Conservation (phyloP, 371 early-diverging fungal species). For the Mortierella sp. region DNA sequence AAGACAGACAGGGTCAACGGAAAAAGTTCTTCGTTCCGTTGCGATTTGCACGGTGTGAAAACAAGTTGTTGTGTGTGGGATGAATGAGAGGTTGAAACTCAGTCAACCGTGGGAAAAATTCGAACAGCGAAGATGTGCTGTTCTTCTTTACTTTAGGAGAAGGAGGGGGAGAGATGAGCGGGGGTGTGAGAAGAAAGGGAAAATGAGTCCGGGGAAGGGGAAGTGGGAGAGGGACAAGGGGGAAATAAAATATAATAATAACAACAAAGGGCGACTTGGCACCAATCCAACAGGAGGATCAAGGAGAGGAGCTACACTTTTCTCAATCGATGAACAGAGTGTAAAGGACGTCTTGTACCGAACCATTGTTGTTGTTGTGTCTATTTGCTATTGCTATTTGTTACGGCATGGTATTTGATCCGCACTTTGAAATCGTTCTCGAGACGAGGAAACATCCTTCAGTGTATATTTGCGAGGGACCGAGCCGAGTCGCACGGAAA, state of each 20-base stretch:
- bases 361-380: not conserved
- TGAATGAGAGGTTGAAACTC: not conserved
- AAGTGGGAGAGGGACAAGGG: no score
- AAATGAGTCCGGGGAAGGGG: conserved; percentile 2
- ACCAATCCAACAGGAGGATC: not conserved
- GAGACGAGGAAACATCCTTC: not conserved
- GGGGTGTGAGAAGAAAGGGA: not conserved
- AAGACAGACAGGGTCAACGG: not conserved
- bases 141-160: not conserved
- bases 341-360: not conserved
- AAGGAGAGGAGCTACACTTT: no score
- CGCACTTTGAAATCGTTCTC: not conserved
- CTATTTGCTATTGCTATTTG: no score
- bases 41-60: not conserved
- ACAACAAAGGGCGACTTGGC: not conserved
- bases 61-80: not conserved
- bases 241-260: not conserved
- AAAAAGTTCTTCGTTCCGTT: not conserved
- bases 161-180: not conserved
- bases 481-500: conserved; percentile 14
- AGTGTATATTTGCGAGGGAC: not conserved
- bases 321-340: not conserved
- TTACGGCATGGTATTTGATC: not conserved
- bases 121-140: not conserved
- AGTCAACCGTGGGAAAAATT: conserved; percentile 9